Conservation (phyloP, 306 rosid species). For the Alnus rubra region DNA sequence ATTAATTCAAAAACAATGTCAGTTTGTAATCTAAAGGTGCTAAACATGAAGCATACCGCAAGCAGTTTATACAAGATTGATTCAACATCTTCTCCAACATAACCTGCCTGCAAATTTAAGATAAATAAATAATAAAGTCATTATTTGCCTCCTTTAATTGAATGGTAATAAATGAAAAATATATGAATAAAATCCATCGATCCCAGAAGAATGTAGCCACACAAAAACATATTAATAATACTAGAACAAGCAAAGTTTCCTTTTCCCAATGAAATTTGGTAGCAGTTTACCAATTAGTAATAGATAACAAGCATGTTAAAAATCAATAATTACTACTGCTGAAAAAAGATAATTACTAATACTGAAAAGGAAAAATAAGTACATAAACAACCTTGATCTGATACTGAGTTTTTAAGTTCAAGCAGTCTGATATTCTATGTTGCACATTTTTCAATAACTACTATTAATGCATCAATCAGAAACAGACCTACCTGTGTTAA, state of each 20-base stretch:
- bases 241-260: slow-evolving; percentile 7
- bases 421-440: not conserved
- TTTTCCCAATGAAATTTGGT: slow-evolving; percentile 19
- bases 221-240: slow-evolving; percentile 6
- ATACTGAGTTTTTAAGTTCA: not conserved
- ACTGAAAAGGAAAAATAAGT: not conserved
- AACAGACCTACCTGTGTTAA: slow-evolving; percentile 78
- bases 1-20: not conserved
- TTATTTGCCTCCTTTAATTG: slow-evolving; percentile 30
- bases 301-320: slow-evolving; percentile 13
- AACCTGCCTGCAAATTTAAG: slow-evolving; percentile 87
- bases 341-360: not conserved
- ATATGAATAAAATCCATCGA: not conserved
- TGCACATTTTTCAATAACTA: slow-evolving; percentile 17
- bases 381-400: not conserved
- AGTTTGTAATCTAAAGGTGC: slow-evolving; percentile 7
- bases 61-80: slow-evolving; percentile 87
- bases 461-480: slow-evolving; percentile 20
- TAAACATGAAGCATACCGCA: slow-evolving; percentile 57
- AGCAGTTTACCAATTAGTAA: not conserved
- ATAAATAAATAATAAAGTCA: not conserved
- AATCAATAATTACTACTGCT: not conserved
- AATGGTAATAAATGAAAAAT: slow-evolving; percentile 15
- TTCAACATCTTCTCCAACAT: slow-evolving; percentile 98
- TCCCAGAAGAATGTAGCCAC: slow-evolving; percentile 9